These are phyloP conservation scores for Magnaporthiopsis rhizophila DNA, from an alignment of 2,329 filamentous ascomycete genomes.

Conservation along the genomic window DNA sequence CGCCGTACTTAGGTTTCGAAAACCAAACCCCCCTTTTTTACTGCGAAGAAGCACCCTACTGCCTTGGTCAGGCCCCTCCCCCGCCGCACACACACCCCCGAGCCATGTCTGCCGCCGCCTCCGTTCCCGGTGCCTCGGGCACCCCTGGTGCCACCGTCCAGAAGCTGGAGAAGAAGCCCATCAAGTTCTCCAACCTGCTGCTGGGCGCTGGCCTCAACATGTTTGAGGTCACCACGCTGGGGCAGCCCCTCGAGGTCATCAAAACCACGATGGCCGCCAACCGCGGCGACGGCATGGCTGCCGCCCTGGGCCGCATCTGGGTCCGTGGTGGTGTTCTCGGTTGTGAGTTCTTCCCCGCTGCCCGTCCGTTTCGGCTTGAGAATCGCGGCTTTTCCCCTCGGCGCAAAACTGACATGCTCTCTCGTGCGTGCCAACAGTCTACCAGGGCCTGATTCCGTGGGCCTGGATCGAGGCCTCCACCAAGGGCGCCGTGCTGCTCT, in stretches of 20 bases:
- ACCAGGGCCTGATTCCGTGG: constrained; percentile 99
- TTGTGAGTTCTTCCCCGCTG: constrained; percentile 55
- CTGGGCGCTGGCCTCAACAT: constrained; percentile 90
- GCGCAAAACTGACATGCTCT: neutral
- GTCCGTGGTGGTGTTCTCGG: constrained; percentile 84
- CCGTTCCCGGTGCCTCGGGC: constrained; percentile 43
- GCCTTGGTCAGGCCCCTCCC: constrained; percentile 92
- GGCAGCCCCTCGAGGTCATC: constrained; percentile 88
- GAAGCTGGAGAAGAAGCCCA: constrained; percentile 91
- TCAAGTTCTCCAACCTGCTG: constrained; percentile 99
- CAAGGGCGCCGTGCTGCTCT: constrained; percentile 97
- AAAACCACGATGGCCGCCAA: constrained; percentile 99
- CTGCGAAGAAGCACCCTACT: constrained; percentile 78
- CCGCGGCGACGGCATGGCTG: constrained; percentile 76
- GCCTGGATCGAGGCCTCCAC: constrained; percentile 99
- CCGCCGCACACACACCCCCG: constrained; percentile 34
- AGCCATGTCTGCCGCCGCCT: constrained; percentile 55
- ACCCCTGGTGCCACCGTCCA: constrained; percentile 31
- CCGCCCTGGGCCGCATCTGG: constrained; percentile 84
- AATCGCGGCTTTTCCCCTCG: neutral
- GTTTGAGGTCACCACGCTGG: constrained; percentile 70
- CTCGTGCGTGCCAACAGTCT: constrained; percentile 54
- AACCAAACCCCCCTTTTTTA: neutral
- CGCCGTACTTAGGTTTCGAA: neutral
- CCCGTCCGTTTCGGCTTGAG: neutral